Base-by-base conservation (phyloP, 306 rosid species). In the Castanea sativa region DNA sequence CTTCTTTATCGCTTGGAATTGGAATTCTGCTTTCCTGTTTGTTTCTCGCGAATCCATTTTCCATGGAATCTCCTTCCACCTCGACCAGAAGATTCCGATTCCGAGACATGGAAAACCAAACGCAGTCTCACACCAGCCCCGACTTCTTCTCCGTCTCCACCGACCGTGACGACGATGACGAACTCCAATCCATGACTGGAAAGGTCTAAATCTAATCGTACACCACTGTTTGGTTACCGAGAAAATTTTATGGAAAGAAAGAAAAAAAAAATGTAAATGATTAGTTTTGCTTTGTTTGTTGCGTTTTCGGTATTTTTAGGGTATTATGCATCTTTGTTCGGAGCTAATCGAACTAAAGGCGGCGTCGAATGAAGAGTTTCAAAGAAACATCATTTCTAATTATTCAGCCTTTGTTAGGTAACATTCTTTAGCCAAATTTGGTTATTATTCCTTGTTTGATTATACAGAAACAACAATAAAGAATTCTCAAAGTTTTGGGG, bases 301-400 rank as follows among this genome's bases (percentile, higher is more conserved):
- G 61, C 27, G 38, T 30, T 25, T 61, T 61, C 6, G 33, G 2
- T 56, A 58, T 72, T 75, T 19, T 3, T 45, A 94, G 98, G 97
- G 98, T 9, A 90, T 92, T 60, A 89, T 84, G 75, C 97, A 92
- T 86, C 82, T 94, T 23, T 94, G 98, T 82, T 86, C 88, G 27
- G 98, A 94, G 74, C 92, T 92, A 53, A 67, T 83, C 12, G 97
- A 94, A 87, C 87, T 94, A 38, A 88, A 89, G 90, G 88, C 63
- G 55, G 93, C 80, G 38, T 93, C 98, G 21, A 80, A 71, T 81
- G 90, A 84, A 57, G 96, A 87, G 59, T 91, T 94, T 70, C 89
- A 85, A 52, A 82, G 73, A 73, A 89, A 83, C 82, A 79, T 90
- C 4, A 80, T 86, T 79, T 83, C 91, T 12, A 88, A 84, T 68